Percentiles rank a stretch among this genome's conserved stretches.
These are phyloP conservation scores for Aspergillus awamori DNA, from an alignment of 2,329 filamentous ascomycete species.

Conservation along the genomic window DNA sequence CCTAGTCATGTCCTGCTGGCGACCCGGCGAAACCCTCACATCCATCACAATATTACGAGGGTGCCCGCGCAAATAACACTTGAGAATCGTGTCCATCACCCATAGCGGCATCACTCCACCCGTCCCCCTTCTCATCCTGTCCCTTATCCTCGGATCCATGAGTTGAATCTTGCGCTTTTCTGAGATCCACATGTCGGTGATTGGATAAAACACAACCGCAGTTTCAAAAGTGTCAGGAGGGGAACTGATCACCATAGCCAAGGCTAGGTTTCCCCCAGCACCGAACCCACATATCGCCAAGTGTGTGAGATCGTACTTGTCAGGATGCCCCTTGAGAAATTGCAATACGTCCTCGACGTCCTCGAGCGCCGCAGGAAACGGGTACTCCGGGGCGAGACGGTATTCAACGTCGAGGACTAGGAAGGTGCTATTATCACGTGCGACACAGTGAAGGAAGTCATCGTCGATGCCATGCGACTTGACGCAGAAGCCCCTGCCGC, in stretches of 20 bases:
- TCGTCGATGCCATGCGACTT: conserved; percentile 32
- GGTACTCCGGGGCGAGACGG: conserved; percentile 43
- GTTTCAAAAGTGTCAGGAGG: conserved; percentile 23
- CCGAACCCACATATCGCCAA: conserved; percentile 46
- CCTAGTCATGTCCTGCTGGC: conserved; percentile 16
- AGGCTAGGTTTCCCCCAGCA: conserved; percentile 42
- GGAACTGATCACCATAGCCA: conserved; percentile 16
- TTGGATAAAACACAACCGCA: conserved; percentile 37
- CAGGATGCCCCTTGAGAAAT: conserved; percentile 35
- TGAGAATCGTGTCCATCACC: conserved; percentile 27
- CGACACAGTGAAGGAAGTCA: conserved; percentile 30
- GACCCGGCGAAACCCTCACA: conserved; percentile 30
- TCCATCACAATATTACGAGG: conserved; percentile 18
- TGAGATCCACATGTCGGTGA: conserved; percentile 21
- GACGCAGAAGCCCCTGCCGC: conserved; percentile 37
- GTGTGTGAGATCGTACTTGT: conserved; percentile 32
- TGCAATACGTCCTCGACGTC: conserved; percentile 40
- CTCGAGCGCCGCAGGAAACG: conserved; percentile 42
- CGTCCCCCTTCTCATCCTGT: background rate
- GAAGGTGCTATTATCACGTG: conserved; percentile 22
- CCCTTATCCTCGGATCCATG: background rate
- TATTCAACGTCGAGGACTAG: conserved; percentile 43
- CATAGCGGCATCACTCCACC: conserved; percentile 13
- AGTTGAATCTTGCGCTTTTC: background rate
- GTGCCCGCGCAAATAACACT: conserved; percentile 28